These are phyloP conservation scores for Aspergillus sclerotialis DNA, from an alignment of 2,329 filamentous ascomycete genomes.

Conservation along the genomic window DNA sequence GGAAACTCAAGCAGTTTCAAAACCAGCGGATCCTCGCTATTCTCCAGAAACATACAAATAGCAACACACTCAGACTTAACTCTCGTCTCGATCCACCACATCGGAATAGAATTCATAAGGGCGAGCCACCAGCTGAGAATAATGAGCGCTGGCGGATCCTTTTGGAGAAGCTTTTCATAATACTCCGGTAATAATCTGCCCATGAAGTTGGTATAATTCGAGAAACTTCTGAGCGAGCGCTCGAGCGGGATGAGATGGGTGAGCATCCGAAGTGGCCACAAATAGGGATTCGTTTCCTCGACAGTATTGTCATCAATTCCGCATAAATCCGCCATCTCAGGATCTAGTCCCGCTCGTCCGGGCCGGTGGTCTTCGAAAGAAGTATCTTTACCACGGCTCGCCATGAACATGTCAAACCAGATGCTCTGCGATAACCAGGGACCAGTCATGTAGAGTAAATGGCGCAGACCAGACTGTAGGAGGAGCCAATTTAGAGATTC, in stretches of 20 bases:
- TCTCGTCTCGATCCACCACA: slow-evolving; percentile 26
- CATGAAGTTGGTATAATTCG: slow-evolving; percentile 26
- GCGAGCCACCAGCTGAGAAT: slow-evolving; percentile 31
- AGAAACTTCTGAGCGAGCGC: slow-evolving; percentile 13
- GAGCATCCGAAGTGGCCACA: slow-evolving; percentile 31
- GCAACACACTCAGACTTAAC: slow-evolving; percentile 28
- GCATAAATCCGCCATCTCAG: slow-evolving; percentile 27
- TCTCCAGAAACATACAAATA: slow-evolving; percentile 31
- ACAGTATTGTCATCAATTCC: slow-evolving; percentile 23
- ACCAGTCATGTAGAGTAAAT: slow-evolving; percentile 18
- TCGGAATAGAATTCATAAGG: slow-evolving; percentile 16
- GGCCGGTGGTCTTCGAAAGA: slow-evolving; percentile 22
- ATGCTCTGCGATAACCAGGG: slow-evolving; percentile 26
- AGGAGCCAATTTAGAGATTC: slow-evolving; percentile 29
- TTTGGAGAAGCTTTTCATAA: slow-evolving; percentile 19
- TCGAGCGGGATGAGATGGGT: slow-evolving; percentile 24
- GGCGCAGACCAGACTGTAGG: slow-evolving; percentile 27
- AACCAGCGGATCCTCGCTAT: slow-evolving; percentile 19
- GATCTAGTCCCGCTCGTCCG: slow-evolving; percentile 21
- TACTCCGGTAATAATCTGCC: slow-evolving; percentile 25
- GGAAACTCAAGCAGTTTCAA: slow-evolving; percentile 26
- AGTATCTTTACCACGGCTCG: slow-evolving; percentile 13
- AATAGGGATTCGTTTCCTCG: slow-evolving; percentile 25
- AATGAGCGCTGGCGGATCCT: slow-evolving; percentile 25
- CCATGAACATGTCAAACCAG: slow-evolving; percentile 26